Evolutionary conservation across 1,284 basidiomycete species (phyloP), one percentile per base, ranked within the genome.

Genomic region (Puccinia horiana): DNA sequence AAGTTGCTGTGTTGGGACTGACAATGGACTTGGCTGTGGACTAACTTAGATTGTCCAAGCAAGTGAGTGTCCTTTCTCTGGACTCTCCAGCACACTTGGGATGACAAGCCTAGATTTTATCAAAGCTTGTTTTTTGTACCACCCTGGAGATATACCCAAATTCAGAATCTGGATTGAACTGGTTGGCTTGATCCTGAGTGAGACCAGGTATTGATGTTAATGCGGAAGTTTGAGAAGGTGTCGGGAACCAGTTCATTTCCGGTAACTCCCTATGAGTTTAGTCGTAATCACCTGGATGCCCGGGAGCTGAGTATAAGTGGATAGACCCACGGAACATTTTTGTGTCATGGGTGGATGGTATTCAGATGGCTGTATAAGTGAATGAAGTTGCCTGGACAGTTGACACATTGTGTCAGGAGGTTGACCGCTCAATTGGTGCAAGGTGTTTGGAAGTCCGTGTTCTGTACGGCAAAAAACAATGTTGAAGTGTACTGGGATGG

Each of bases 51-150:
- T 42, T 47, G 12, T 70, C 65, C 9, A 79, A 32, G 32, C 77
- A 32, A 70, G 63, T 42, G 12, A 44, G 74, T 8, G 56, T 32
- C 18, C 70, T 8, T 11, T 73, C 70, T 35, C 18, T 32, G 6
- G 70, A 73, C 2, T 73, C 49, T 11, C 18, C 14, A 18, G 44
- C 20, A 18, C 75, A 35, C 63, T 76, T 76, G 20, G 56, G 73
- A 12, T 75, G 75, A 63, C 47, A 70, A 35, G 70, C 69, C 58
- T 74, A 74, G 11, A 74, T 82, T 20, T 82, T 73, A 76, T 82
- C 80, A 37, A 75, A 82, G 44, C 80, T 82, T 4, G 80, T 82
- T 40, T 82, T 82, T 23, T 73, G 56, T 11, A 82, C 80, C 42
- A 82, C 16, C 49, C 80, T 42, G 35, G 80, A 73, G 26, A 82